phyloP scores from a whole-genome alignment of 148 eudicot genomes.

The Amaranthus cruentus region DNA sequence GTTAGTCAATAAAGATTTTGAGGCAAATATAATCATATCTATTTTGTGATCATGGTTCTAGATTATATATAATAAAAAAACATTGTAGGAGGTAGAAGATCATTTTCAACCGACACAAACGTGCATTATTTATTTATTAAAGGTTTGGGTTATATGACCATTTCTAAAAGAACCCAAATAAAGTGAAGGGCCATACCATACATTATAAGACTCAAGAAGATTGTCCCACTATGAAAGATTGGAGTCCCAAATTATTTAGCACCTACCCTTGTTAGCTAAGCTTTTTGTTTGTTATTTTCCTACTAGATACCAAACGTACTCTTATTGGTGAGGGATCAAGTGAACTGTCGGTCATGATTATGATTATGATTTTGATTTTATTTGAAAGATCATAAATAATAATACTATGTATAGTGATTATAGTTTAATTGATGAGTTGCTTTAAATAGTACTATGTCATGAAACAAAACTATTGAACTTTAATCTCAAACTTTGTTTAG shows the following conservation, averaged over 20 bases:
- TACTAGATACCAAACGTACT: too few relatives aligned
- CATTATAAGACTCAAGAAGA: neutral
- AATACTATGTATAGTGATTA: too few relatives aligned
- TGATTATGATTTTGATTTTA: neutral
- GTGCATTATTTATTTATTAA: neutral
- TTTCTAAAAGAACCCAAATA: neutral
- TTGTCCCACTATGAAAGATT: neutral
- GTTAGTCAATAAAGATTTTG: too few relatives aligned
- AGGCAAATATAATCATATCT: too few relatives aligned
- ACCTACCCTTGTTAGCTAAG: neutral
- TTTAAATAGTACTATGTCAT: neutral
- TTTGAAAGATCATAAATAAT: neutral
- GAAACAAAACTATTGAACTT: neutral
- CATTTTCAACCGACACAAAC: slow-evolving; percentile 30
- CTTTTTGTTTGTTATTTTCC: too few relatives aligned
- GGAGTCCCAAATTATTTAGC: neutral
- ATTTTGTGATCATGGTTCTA: too few relatives aligned
- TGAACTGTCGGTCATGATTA: neutral
- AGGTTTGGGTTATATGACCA: neutral
- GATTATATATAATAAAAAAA: neutral
- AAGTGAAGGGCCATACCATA: neutral
- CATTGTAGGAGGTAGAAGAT: slow-evolving; percentile 2
- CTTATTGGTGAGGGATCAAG: too few relatives aligned
- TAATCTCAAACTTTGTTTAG: neutral
- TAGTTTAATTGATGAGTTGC: too few relatives aligned